Conservation (phyloP, 768 basidiomycete species). For the Glaciozyma antarctica region DNA sequence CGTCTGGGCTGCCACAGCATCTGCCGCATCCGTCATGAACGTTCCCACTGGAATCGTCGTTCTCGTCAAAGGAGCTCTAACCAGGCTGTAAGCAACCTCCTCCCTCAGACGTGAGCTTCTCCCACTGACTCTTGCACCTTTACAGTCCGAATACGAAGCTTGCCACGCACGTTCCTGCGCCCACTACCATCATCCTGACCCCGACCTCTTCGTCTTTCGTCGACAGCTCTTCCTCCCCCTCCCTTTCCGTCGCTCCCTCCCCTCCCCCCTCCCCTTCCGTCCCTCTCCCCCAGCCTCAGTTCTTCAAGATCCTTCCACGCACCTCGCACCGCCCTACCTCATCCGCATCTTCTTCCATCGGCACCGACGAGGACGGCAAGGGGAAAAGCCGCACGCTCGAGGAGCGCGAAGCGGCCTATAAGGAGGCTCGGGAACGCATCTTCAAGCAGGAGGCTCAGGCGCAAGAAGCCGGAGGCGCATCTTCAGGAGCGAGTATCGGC, state of each 20-base stretch:
- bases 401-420: constrained; percentile 35
- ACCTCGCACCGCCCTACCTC: constrained; percentile 5
- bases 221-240: neutral
- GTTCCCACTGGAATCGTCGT: constrained; percentile 19
- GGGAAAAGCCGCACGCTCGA: constrained; percentile 17
- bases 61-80: constrained; percentile 22
- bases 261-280: neutral
- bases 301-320: constrained; percentile 28
- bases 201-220: neutral
- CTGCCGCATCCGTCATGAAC: constrained; percentile 12
- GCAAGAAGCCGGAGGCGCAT: neutral
- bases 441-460: constrained; percentile 20
- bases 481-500: constrained; percentile 5
- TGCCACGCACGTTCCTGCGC: constrained; percentile 3
- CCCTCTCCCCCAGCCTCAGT: neutral
- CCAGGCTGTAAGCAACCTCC: constrained; percentile 2
- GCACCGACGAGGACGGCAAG: constrained; percentile 15
- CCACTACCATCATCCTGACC: neutral
- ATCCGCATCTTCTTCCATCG: constrained; percentile 16
- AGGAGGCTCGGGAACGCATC: constrained; percentile 34
- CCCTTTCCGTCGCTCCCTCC: neutral
- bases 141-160: constrained; percentile 15
- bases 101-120: neutral
- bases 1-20: constrained; percentile 1
- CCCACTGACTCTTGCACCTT: neutral